phyloP scores from a whole-genome alignment of 306 rosid species.

The Corylus avellana region DNA sequence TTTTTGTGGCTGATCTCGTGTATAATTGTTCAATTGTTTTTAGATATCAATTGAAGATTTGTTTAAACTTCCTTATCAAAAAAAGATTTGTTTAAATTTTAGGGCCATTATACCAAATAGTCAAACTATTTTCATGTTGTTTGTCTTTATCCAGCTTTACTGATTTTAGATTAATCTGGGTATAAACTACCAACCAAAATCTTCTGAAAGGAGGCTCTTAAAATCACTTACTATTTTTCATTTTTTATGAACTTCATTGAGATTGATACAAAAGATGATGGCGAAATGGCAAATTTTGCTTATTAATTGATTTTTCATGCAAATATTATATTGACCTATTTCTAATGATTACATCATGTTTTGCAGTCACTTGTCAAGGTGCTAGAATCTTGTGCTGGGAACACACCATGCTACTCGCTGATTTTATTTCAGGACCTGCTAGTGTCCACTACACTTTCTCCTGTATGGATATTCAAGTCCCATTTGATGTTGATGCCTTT shows the following conservation, averaged over 20 bases:
- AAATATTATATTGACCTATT: background rate
- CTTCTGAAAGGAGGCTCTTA: background rate
- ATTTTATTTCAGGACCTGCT: conserved; percentile 89
- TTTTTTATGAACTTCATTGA: background rate
- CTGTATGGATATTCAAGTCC: conserved; percentile 62
- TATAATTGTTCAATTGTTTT: background rate
- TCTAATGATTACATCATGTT: conserved; percentile 32
- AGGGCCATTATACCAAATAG: background rate
- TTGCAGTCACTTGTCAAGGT: conserved; percentile 86
- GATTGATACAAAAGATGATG: background rate
- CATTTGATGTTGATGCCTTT: conserved; percentile 11
- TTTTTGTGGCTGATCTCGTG: background rate
- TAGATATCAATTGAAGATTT: background rate
- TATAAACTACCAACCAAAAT: background rate
- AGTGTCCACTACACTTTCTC: conserved; percentile 93
- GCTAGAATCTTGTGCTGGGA: conserved; percentile 81
- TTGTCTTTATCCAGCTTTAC: background rate
- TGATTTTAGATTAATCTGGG: background rate
- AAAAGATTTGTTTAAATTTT: background rate
- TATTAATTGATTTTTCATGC: background rate
- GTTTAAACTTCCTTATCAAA: background rate
- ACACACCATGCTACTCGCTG: conserved; percentile 72
- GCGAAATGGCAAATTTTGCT: background rate
- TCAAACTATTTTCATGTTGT: background rate
- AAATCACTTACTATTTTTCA: background rate